Conservation (phyloP, 306 rosid genomes). For the Cicer arietinum region DNA sequence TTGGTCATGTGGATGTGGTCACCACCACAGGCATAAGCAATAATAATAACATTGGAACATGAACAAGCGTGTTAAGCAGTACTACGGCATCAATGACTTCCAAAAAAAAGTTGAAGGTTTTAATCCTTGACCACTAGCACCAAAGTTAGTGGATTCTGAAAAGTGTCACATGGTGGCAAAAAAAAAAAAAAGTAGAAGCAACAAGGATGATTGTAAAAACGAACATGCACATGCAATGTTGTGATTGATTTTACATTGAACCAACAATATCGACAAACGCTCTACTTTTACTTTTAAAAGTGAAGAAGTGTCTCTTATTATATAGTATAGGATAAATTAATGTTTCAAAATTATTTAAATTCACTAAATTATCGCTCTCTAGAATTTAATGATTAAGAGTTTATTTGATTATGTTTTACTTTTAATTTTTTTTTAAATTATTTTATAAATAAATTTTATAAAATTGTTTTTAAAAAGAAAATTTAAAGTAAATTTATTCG, state of each 20-base stretch:
- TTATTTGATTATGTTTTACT: no score
- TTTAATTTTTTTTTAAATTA: no score
- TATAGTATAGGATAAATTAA: no score
- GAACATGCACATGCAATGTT: slow-evolving; percentile 56
- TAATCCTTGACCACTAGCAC: slow-evolving; percentile 30
- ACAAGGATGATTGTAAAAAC: slow-evolving; percentile 17
- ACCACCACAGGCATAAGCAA: slow-evolving; percentile 34
- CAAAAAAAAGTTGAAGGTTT: slow-evolving; percentile 37
- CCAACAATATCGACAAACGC: background rate
- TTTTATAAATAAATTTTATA: no score
- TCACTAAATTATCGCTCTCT: no score
- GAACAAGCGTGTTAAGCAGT: slow-evolving; percentile 37
- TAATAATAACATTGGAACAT: slow-evolving; percentile 38
- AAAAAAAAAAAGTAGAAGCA: slow-evolving; percentile 42
- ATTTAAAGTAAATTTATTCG: no score
- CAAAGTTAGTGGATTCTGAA: slow-evolving; percentile 70
- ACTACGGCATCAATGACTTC: slow-evolving; percentile 39
- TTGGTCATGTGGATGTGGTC: slow-evolving; percentile 32
- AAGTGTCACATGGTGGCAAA: slow-evolving; percentile 66
- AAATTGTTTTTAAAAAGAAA: no score
- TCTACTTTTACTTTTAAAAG: background rate
- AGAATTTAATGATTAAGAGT: no score
- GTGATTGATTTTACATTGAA: slow-evolving; percentile 39
- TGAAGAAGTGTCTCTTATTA: no score
- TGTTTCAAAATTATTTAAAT: no score